These are phyloP conservation scores for Ambrosia hybrid DNA, from an alignment of 140 eudicot genomes.

Conservation along the genomic window DNA sequence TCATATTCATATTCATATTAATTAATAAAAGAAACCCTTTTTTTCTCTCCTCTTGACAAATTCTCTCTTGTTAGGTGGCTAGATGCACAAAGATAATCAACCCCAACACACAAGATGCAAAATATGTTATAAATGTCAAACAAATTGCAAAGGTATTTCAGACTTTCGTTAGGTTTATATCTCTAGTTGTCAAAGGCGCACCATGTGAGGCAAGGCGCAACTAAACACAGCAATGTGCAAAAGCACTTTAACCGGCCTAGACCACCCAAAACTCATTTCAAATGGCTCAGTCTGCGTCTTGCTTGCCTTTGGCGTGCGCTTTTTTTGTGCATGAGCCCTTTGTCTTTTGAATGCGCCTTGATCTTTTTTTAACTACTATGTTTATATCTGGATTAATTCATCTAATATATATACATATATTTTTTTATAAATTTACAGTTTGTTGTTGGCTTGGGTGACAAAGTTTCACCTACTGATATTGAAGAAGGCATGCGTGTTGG, in stretches of 20 bases:
- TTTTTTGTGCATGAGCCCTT: too few relatives aligned
- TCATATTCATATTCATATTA: too few relatives aligned
- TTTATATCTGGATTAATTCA: conserved; percentile 3
- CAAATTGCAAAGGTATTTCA: conserved; percentile 87
- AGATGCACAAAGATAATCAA: conserved; percentile 93
- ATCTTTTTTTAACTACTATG: background rate
- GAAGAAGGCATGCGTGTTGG: conserved; percentile 99
- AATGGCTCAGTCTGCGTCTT: too few relatives aligned
- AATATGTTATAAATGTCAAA: conserved; percentile 94
- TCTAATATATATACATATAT: conserved; percentile 1
- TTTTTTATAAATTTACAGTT: conserved; percentile 50
- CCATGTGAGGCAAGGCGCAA: too few relatives aligned
- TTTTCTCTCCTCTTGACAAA: background rate
- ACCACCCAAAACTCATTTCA: too few relatives aligned
- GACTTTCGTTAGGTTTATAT: background rate
- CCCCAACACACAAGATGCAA: conserved; percentile 97
- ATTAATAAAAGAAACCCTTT: background rate
- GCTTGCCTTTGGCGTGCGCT: too few relatives aligned
- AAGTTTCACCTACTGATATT: conserved; percentile 98
- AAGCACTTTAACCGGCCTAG: too few relatives aligned
- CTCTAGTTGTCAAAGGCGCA: too few relatives aligned
- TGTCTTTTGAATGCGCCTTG: too few relatives aligned
- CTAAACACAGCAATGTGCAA: too few relatives aligned
- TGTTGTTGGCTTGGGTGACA: conserved; percentile 98
- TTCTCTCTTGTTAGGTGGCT: conserved; percentile 61